Percentiles rank a stretch among this genome's conserved stretches.
phyloP scores from a whole-genome alignment of 2,329 filamentous ascomycete genomes.

The Cladophialophora immunda region DNA sequence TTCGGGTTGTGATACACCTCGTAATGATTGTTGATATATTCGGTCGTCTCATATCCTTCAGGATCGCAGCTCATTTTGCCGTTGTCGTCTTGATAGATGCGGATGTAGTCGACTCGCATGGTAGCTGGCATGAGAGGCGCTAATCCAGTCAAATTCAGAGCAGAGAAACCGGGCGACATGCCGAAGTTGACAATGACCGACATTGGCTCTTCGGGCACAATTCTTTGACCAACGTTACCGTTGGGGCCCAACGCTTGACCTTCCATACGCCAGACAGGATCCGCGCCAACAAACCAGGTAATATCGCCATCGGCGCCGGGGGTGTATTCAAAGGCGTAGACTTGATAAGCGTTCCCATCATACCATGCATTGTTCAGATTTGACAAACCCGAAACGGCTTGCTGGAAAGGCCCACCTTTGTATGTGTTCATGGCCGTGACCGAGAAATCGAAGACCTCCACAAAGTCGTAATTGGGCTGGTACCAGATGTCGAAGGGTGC shows the following conservation, averaged over 20 bases:
- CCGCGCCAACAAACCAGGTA: constrained; percentile 71
- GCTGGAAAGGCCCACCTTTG: constrained; percentile 68
- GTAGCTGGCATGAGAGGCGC: constrained; percentile 66
- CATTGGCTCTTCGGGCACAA: constrained; percentile 74
- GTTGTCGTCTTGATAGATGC: constrained; percentile 72
- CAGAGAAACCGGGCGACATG: constrained; percentile 72
- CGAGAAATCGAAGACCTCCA: constrained; percentile 69
- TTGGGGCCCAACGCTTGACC: constrained; percentile 69
- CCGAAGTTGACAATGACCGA: constrained; percentile 73
- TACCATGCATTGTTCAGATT: constrained; percentile 74
- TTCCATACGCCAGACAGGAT: constrained; percentile 71
- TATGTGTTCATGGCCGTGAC: constrained; percentile 68
- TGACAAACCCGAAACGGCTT: constrained; percentile 69
- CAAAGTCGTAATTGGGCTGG: constrained; percentile 70
- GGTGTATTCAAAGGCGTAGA: constrained; percentile 70
- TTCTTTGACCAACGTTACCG: constrained; percentile 72
- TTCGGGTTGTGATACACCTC: constrained; percentile 71
- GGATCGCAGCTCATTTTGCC: constrained; percentile 73
- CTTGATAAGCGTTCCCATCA: constrained; percentile 69
- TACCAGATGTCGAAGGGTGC: constrained; percentile 77
- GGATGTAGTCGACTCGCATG: constrained; percentile 74
- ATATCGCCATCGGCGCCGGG: constrained; percentile 68
- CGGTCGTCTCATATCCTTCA: constrained; percentile 70
- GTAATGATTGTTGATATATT: constrained; percentile 70
- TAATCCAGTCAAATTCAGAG: constrained; percentile 67